phyloP scores from a whole-genome alignment of 2,329 filamentous ascomycete species.

The Fusarium kyushuense region DNA sequence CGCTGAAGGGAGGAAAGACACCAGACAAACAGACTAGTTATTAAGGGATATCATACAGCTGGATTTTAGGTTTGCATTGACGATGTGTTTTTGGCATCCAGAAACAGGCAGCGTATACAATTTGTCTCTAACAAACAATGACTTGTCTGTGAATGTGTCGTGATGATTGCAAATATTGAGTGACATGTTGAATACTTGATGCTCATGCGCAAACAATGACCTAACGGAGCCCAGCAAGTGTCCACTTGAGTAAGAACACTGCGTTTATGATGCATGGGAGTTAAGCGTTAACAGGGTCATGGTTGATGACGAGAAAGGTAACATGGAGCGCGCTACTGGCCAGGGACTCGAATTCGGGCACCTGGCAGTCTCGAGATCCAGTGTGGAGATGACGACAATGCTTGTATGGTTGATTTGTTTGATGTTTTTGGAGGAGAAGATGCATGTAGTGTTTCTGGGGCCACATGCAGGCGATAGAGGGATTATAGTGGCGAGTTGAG shows the following conservation, averaged over 20 bases:
- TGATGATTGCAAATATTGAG: neutral
- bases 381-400: constrained; percentile 7
- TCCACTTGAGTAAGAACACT: neutral
- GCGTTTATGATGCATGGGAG: constrained; percentile 17
- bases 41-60: constrained; percentile 55
- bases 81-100: constrained; percentile 50
- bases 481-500: neutral
- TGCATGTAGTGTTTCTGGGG: neutral
- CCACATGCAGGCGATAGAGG: neutral
- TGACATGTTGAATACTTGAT: neutral
- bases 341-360: constrained; percentile 5
- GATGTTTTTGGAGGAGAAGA: neutral
- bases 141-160: constrained; percentile 1
- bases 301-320: constrained; percentile 12
- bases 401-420: neutral
- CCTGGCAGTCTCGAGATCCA: constrained; percentile 10
- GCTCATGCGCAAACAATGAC: neutral
- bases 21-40: constrained; percentile 55
- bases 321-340: constrained; percentile 26
- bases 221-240: neutral
- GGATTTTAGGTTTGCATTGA: constrained; percentile 56
- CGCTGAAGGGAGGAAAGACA: constrained; percentile 49
- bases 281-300: constrained; percentile 27
- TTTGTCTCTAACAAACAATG: constrained; percentile 43
- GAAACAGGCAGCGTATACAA: constrained; percentile 50